phyloP scores from a whole-genome alignment of 352 stramenopile species.

The Globisporangium megalacanthum region DNA sequence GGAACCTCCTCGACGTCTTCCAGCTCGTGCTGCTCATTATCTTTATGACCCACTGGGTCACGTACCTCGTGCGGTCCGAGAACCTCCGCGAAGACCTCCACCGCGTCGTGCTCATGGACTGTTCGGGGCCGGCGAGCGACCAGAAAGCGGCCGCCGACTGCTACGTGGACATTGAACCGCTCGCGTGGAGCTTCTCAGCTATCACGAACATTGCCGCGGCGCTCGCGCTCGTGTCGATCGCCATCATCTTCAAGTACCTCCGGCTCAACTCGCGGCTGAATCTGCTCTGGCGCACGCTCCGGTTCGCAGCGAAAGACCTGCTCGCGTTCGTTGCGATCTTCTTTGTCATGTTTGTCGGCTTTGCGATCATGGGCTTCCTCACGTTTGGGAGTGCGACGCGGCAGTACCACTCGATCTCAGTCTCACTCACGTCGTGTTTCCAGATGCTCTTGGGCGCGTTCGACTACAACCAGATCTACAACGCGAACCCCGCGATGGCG shows the following conservation, averaged over 20 bases:
- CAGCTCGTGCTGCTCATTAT: conserved; percentile 64
- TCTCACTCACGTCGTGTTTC: conserved; percentile 72
- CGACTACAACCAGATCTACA: conserved; percentile 67
- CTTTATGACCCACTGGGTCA: conserved; percentile 54
- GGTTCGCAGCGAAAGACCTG: conserved; percentile 63
- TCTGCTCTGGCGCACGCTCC: conserved; percentile 72
- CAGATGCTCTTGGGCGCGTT: conserved; percentile 81
- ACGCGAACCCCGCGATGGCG: conserved; percentile 62
- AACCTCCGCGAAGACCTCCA: conserved; percentile 45
- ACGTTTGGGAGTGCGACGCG: conserved; percentile 60
- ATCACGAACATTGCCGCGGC: conserved; percentile 56
- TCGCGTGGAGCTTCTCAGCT: conserved; percentile 41
- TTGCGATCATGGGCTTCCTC: conserved; percentile 74
- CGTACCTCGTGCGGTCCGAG: conserved; percentile 48
- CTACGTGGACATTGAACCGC: conserved; percentile 50
- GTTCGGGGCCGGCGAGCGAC: conserved; percentile 32
- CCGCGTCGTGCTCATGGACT: conserved; percentile 46
- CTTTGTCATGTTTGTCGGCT: conserved; percentile 76
- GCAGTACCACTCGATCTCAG: conserved; percentile 64
- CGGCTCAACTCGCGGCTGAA: conserved; percentile 70
- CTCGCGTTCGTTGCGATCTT: conserved; percentile 78
- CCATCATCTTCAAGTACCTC: conserved; percentile 84
- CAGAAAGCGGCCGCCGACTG: conserved; percentile 38
- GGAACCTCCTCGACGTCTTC: conserved; percentile 72
- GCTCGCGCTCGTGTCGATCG: conserved; percentile 63